phyloP scores from a whole-genome alignment of 2,329 filamentous ascomycete genomes.

The Dactylellina cionopaga region DNA sequence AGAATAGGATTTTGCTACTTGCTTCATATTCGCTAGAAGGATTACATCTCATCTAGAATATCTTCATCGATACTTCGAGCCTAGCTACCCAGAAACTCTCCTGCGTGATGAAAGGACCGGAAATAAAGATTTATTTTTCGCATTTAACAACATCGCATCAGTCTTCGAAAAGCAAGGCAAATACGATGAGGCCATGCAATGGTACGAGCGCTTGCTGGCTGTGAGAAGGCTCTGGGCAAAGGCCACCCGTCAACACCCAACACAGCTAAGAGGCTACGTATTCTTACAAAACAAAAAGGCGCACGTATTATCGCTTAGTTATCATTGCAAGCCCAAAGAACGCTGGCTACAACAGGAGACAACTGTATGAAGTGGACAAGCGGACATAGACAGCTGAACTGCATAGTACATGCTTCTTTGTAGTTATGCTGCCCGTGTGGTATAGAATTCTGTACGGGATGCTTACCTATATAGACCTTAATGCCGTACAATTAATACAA shows the following conservation, averaged over 20 bases:
- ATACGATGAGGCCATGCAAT: not conserved
- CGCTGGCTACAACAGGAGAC: not conserved
- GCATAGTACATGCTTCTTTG: not conserved
- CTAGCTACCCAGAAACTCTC: not conserved
- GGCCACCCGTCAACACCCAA: not conserved
- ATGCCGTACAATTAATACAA: not conserved
- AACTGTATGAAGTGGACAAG: not conserved
- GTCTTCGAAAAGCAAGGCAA: too few species aligned
- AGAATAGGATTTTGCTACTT: too few species aligned
- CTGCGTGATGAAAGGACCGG: not conserved
- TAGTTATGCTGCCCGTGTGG: not conserved
- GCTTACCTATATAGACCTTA: not conserved
- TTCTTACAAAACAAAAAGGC: too few species aligned
- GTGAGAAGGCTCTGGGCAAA: not conserved
- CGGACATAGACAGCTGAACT: not conserved
- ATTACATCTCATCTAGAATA: too few species aligned
- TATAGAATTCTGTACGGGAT: not conserved
- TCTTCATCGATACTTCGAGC: not conserved
- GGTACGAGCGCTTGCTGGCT: not conserved
- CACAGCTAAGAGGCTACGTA: conserved; percentile 1
- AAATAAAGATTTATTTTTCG: not conserved
- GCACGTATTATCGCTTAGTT: not conserved
- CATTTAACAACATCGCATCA: not conserved
- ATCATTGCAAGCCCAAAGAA: not conserved
- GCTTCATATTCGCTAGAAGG: too few species aligned